A percentile compares a stretch with the other conserved stretches of the same genome.
Conservation (phyloP, 2,329 filamentous ascomycete species). For the Fusarium gaditjirri region DNA sequence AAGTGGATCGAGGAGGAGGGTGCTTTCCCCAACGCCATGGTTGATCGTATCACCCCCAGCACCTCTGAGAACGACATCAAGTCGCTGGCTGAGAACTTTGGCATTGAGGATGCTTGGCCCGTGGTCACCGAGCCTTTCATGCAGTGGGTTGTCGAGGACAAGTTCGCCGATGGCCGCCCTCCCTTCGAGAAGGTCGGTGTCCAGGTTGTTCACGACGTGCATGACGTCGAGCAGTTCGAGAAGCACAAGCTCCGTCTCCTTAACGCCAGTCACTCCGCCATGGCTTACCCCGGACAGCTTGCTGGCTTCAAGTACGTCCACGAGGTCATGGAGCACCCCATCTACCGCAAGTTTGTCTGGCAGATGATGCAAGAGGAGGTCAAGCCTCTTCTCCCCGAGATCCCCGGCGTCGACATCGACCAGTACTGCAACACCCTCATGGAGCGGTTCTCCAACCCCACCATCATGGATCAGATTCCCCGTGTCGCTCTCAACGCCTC, state of each 20-base stretch:
- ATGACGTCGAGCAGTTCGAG: constrained; percentile 64
- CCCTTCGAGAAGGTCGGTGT: constrained; percentile 64
- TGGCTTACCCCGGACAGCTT: constrained; percentile 62
- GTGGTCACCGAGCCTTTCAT: constrained; percentile 66
- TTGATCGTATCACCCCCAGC: constrained; percentile 65
- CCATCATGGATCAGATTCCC: constrained; percentile 65
- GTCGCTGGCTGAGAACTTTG: constrained; percentile 56
- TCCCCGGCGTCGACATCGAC: constrained; percentile 62
- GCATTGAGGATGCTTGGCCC: constrained; percentile 62
- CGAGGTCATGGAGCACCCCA: constrained; percentile 62
- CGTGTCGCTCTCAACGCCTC: constrained; percentile 63
- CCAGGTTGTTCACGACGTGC: constrained; percentile 62
- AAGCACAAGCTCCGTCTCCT: constrained; percentile 67
- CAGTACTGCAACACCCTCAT: constrained; percentile 63
- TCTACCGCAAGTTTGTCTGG: constrained; percentile 60
- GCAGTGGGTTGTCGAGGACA: constrained; percentile 66
- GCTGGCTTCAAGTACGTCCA: constrained; percentile 65
- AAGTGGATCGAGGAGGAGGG: constrained; percentile 60
- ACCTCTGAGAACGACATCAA: constrained; percentile 58
- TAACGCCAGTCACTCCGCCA: constrained; percentile 63
- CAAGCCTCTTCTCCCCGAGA: constrained; percentile 62
- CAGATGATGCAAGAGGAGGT: constrained; percentile 67
- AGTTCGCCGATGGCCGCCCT: constrained; percentile 62
- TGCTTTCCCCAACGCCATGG: constrained; percentile 65
- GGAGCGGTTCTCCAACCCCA: constrained; percentile 66